Conservation (phyloP, 129 eudicot species). For the Solidago caesia region DNA sequence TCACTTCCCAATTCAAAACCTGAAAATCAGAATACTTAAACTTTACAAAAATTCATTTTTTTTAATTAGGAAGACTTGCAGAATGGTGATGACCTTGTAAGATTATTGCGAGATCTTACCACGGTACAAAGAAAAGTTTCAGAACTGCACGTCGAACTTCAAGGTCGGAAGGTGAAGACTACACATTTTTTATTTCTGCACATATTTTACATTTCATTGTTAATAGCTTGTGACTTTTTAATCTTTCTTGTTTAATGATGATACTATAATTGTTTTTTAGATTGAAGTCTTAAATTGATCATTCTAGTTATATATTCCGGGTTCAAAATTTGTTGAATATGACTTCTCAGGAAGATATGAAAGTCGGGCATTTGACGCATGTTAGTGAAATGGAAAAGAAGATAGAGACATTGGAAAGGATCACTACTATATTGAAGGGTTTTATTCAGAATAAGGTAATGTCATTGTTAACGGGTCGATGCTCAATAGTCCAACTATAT, state of each 20-base stretch:
- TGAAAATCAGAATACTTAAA: slow-evolving; percentile 9
- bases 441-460: slow-evolving; percentile 84
- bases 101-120: slow-evolving; percentile 71
- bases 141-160: slow-evolving; percentile 87
- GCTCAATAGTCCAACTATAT: no score
- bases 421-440: slow-evolving; percentile 75
- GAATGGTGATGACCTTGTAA: slow-evolving; percentile 67
- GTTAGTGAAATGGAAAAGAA: slow-evolving; percentile 96
- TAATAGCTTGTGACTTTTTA: background rate
- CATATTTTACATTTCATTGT: slow-evolving; percentile 4
- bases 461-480: no score
- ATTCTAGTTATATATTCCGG: background rate
- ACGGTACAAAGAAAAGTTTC: slow-evolving; percentile 76
- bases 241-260: background rate
- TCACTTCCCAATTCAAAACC: background rate
- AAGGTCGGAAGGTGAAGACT: slow-evolving; percentile 78
- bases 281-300: background rate
- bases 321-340: slow-evolving; percentile 12
- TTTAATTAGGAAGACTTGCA: slow-evolving; percentile 53
- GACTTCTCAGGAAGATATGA: slow-evolving; percentile 76
- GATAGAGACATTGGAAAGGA: slow-evolving; percentile 80
- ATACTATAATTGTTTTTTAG: background rate
- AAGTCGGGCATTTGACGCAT: slow-evolving; percentile 82
- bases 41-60: slow-evolving; percentile 12
- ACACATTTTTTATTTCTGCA: slow-evolving; percentile 6